These are phyloP conservation scores for Apiotrichum montevideense DNA, from an alignment of 1,284 basidiomycete genomes.

Conservation along the genomic window DNA sequence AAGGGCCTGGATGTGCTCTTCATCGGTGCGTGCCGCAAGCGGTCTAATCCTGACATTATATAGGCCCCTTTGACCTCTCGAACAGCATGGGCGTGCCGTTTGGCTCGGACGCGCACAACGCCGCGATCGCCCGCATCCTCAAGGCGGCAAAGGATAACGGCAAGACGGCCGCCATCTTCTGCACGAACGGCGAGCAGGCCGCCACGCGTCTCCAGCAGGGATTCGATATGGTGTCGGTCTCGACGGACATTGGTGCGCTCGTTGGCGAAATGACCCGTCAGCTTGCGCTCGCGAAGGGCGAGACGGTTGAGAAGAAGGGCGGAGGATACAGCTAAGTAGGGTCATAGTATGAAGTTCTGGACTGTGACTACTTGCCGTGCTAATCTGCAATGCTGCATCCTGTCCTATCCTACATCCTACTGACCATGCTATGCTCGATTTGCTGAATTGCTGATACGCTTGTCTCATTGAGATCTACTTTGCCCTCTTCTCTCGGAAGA, in stretches of 20 bases:
- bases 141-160: slow-evolving; percentile 53
- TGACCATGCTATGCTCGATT: background rate
- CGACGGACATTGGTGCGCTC: slow-evolving; percentile 29
- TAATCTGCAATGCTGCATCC: too few species aligned
- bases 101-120: slow-evolving; percentile 47
- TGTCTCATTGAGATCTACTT: too few species aligned
- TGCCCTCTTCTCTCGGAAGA: slow-evolving; percentile 54
- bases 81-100: slow-evolving; percentile 27
- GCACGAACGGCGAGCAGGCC: slow-evolving; percentile 53
- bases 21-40: too few species aligned
- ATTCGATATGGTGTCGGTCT: slow-evolving; percentile 48
- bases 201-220: slow-evolving; percentile 53
- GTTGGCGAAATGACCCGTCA: slow-evolving; percentile 23
- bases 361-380: too few species aligned
- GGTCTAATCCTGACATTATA: too few species aligned
- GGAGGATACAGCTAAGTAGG: slow-evolving; percentile 7
- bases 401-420: too few species aligned
- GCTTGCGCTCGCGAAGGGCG: slow-evolving; percentile 15
- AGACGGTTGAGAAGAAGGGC: slow-evolving; percentile 4
- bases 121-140: slow-evolving; percentile 57
- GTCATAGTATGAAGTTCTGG: too few species aligned
- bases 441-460: too few species aligned
- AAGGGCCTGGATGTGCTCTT: slow-evolving; percentile 60
- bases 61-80: slow-evolving; percentile 59
- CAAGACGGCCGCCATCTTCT: slow-evolving; percentile 54